Evolutionary conservation across 371 early-diverging fungal genomes (phyloP).

Genomic region (Catenaria anguillulae): DNA sequence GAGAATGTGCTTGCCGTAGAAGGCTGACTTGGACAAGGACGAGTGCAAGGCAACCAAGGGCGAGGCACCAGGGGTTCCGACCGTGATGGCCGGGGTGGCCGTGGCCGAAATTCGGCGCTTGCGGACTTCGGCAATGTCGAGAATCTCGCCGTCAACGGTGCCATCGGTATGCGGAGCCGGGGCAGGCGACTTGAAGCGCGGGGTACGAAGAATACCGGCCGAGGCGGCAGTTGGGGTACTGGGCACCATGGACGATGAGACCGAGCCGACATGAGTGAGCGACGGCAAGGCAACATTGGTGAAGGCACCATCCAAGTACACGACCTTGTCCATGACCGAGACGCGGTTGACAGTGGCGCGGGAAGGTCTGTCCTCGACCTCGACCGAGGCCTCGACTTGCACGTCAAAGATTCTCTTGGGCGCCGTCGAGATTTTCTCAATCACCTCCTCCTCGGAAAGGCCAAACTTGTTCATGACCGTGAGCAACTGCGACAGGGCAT

Average conservation of each 20-base stretch:
- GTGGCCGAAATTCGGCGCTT: background rate
- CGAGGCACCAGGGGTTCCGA: background rate
- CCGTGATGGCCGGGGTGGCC: background rate
- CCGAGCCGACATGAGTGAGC: background rate
- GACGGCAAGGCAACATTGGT: background rate
- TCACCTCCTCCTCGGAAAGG: background rate
- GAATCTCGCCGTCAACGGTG: too few relatives aligned
- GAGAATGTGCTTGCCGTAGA: constrained; percentile 79
- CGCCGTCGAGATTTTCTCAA: background rate
- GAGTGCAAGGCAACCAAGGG: constrained; percentile 4
- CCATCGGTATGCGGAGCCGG: too few relatives aligned
- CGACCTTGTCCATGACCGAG: constrained; percentile 59
- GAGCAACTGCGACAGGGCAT: constrained; percentile 4
- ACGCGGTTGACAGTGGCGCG: constrained; percentile 65
- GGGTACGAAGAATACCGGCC: too few relatives aligned
- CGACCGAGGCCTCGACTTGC: background rate
- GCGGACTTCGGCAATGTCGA: background rate
- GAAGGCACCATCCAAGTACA: constrained; percentile 60
- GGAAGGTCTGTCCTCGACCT: constrained; percentile 6
- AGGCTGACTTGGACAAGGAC: constrained; percentile 49
- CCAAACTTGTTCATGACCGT: background rate
- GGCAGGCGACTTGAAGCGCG: background rate
- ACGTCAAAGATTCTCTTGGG: background rate
- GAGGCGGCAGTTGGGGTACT: background rate
- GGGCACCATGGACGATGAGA: constrained; percentile 13